phyloP scores from a whole-genome alignment of 768 basidiomycete species.

The Phylloporus sp. region DNA sequence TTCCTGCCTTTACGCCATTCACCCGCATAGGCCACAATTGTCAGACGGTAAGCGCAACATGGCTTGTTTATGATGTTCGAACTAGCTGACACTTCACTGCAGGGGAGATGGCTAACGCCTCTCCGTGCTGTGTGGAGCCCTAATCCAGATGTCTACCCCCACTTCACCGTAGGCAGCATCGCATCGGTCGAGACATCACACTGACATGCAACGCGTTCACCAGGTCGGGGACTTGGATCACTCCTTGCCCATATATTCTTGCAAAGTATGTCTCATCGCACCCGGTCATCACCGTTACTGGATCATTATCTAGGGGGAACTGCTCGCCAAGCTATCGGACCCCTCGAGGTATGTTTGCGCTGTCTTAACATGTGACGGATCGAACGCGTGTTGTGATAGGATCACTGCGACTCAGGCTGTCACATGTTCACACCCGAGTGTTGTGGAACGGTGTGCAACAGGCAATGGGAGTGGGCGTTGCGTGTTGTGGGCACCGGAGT shows the following conservation, averaged over 20 bases:
- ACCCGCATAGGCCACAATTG: slow-evolving; percentile 65
- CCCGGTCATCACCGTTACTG: not conserved
- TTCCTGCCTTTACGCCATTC: slow-evolving; percentile 64
- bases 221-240: slow-evolving; percentile 81
- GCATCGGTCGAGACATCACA: not conserved
- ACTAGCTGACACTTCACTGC: not conserved
- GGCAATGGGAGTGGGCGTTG: slow-evolving; percentile 81
- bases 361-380: not conserved
- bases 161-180: slow-evolving; percentile 62
- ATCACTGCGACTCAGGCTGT: slow-evolving; percentile 87
- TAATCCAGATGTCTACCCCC: slow-evolving; percentile 77
- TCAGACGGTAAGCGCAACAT: slow-evolving; percentile 59
- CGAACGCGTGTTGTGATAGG: slow-evolving; percentile 31
- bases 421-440: slow-evolving; percentile 77
- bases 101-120: slow-evolving; percentile 83
- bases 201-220: not conserved
- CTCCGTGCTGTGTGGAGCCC: slow-evolving; percentile 74
- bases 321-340: slow-evolving; percentile 61
- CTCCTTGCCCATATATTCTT: slow-evolving; percentile 68
- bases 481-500: slow-evolving; percentile 75
- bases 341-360: slow-evolving; percentile 41
- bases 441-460: slow-evolving; percentile 69
- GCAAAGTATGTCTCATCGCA: slow-evolving; percentile 45
- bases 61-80: not conserved
- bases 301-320: slow-evolving; percentile 52